A percentile compares a stretch with the other conserved stretches of the same genome.
phyloP scores from a whole-genome alignment of 2,329 filamentous ascomycete genomes.

The Exophiala lecanii-corni region DNA sequence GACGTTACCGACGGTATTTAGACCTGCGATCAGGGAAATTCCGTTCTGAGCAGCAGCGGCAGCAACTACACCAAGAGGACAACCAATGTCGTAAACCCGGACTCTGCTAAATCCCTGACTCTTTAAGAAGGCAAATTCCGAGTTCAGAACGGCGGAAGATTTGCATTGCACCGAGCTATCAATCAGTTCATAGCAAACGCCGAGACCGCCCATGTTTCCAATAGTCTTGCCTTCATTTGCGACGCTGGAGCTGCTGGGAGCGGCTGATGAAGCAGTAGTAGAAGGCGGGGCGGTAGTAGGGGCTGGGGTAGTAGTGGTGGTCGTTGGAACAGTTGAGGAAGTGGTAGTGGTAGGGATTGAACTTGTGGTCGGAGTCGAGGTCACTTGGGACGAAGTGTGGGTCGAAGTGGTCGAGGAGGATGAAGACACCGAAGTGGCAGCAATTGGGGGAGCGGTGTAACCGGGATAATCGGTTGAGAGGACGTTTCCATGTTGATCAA shows the following conservation, averaged over 20 bases:
- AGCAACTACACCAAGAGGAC: slow-evolving; percentile 60
- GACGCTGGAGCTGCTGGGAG: slow-evolving; percentile 1
- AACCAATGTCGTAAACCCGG: slow-evolving; percentile 77
- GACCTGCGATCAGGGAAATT: slow-evolving; percentile 69
- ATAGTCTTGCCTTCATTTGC: not conserved
- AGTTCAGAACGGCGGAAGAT: slow-evolving; percentile 54
- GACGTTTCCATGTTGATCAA: slow-evolving; percentile 54
- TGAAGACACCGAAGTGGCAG: slow-evolving; percentile 6
- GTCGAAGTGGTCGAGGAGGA: slow-evolving; percentile 15
- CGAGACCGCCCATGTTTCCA: slow-evolving; percentile 33
- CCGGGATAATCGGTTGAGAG: slow-evolving; percentile 38
- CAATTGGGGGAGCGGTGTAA: slow-evolving; percentile 1
- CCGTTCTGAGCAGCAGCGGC: slow-evolving; percentile 59
- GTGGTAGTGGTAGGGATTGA: slow-evolving; percentile 8
- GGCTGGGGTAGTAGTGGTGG: slow-evolving; percentile 23
- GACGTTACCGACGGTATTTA: slow-evolving; percentile 61
- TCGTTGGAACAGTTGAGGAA: slow-evolving; percentile 17
- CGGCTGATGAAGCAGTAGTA: not conserved
- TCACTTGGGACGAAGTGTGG: slow-evolving; percentile 6
- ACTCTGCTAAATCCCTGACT: slow-evolving; percentile 56
- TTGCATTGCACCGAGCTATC: slow-evolving; percentile 61
- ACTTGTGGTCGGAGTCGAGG: slow-evolving; percentile 13
- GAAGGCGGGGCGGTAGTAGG: not conserved
- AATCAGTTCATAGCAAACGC: slow-evolving; percentile 58
- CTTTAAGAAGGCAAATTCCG: slow-evolving; percentile 58